Conservation (phyloP, 352 stramenopile species). For the Elongisporangium undulatum region DNA sequence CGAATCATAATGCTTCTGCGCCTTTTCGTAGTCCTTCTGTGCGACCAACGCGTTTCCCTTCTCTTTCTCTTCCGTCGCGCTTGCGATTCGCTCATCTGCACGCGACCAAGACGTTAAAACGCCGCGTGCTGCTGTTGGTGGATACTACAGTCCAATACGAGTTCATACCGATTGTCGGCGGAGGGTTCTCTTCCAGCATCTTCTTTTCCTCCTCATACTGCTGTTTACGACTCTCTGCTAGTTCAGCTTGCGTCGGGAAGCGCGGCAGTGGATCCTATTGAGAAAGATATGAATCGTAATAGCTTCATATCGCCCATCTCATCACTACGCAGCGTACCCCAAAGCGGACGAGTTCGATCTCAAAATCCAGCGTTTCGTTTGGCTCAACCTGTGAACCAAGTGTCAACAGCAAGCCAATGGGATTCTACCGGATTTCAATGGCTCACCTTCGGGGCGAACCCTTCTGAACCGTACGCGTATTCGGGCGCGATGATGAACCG, state of each 20-base stretch:
- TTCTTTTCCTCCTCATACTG: slow-evolving; percentile 82
- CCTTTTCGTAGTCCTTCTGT: slow-evolving; percentile 65
- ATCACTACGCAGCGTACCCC: slow-evolving; percentile 28
- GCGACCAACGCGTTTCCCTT: slow-evolving; percentile 71
- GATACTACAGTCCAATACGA: neutral
- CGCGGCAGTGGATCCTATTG: slow-evolving; percentile 67
- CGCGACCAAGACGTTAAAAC: neutral
- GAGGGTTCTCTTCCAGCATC: slow-evolving; percentile 81
- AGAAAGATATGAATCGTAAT: slow-evolving; percentile 1
- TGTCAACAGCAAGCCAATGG: slow-evolving; percentile 5
- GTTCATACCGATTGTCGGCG: slow-evolving; percentile 60
- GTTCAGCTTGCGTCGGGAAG: slow-evolving; percentile 77
- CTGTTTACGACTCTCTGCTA: slow-evolving; percentile 78
- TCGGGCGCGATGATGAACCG: slow-evolving; percentile 83
- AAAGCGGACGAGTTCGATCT: slow-evolving; percentile 80
- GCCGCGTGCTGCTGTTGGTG: too few relatives aligned
- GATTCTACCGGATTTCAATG: neutral
- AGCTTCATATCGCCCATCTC: neutral
- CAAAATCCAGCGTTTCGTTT: slow-evolving; percentile 82
- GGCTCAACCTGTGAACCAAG: slow-evolving; percentile 47
- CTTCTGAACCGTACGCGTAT: slow-evolving; percentile 74
- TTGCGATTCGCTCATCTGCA: slow-evolving; percentile 64
- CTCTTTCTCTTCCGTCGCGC: slow-evolving; percentile 72
- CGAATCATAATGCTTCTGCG: slow-evolving; percentile 85
- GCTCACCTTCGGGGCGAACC: slow-evolving; percentile 70